Evolutionary conservation across 768 basidiomycete species (phyloP).

Genomic region (Mycena kentingensis): DNA sequence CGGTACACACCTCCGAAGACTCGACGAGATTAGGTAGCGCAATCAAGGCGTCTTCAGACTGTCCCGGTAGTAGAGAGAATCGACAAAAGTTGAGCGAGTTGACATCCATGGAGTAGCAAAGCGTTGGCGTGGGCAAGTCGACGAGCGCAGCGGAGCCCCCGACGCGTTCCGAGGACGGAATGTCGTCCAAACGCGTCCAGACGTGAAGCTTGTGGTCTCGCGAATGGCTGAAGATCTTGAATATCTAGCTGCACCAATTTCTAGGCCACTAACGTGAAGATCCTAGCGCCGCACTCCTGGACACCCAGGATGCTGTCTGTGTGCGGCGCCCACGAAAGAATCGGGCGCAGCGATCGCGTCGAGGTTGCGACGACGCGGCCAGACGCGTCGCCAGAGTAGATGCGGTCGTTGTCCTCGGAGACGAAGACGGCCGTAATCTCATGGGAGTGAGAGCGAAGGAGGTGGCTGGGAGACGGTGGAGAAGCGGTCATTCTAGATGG

Average conservation of each 20-base stretch:
- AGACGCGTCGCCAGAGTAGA: constrained; percentile 85
- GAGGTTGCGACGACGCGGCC: constrained; percentile 81
- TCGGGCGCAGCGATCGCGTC: constrained; percentile 71
- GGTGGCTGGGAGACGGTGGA: constrained; percentile 66
- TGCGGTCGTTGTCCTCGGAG: constrained; percentile 71
- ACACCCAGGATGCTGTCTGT: constrained; percentile 74
- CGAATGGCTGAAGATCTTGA: constrained; percentile 59
- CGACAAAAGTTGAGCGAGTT: constrained; percentile 95
- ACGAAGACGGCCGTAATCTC: constrained; percentile 62
- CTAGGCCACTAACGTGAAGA: constrained; percentile 71
- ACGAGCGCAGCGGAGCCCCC: constrained; percentile 60
- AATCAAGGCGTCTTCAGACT: constrained; percentile 49
- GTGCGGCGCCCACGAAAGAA: constrained; percentile 80
- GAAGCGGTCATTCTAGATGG: background rate
- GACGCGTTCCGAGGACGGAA: constrained; percentile 43
- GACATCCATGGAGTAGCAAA: constrained; percentile 76
- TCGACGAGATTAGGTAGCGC: constrained; percentile 89
- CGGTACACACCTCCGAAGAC: constrained; percentile 77
- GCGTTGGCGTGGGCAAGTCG: constrained; percentile 48
- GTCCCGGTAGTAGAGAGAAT: constrained; percentile 63
- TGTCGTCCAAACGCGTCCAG: constrained; percentile 58
- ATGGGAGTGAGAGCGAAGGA: constrained; percentile 72
- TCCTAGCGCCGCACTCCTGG: constrained; percentile 64
- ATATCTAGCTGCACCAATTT: constrained; percentile 1
- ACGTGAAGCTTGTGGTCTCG: constrained; percentile 85